phyloP scores from a whole-genome alignment of 352 stramenopile genomes.

The Globisporangium iwayamae region DNA sequence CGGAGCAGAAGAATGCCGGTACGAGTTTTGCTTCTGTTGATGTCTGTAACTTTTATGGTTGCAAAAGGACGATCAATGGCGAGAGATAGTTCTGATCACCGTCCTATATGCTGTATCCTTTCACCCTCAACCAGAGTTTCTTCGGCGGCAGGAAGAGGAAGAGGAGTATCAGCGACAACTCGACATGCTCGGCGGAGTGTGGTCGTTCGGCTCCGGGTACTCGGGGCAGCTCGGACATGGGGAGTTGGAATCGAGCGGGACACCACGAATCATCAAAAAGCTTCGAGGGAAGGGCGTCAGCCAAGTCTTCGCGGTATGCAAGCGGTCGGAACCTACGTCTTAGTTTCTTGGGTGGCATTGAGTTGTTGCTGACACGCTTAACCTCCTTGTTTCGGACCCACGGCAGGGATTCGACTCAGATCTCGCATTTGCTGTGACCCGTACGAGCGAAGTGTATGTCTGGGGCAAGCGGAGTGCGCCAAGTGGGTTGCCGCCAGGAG shows the following conservation, averaged over 20 bases:
- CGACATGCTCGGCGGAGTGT: constrained; percentile 79
- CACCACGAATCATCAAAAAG: constrained; percentile 62
- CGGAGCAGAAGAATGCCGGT: constrained; percentile 57
- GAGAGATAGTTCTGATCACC: not conserved
- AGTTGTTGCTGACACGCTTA: not conserved
- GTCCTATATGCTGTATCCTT: not conserved
- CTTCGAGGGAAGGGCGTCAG: constrained; percentile 59
- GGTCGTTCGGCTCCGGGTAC: constrained; percentile 76
- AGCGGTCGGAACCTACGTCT: not conserved
- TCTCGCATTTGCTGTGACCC: constrained; percentile 66
- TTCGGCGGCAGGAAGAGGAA: constrained; percentile 49
- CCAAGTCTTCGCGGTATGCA: constrained; percentile 66
- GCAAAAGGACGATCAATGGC: too few species aligned
- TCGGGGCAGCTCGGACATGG: constrained; percentile 71
- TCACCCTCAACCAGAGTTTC: constrained; percentile 39
- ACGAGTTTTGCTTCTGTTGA: not conserved
- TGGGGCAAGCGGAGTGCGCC: constrained; percentile 70
- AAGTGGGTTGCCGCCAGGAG: constrained; percentile 39
- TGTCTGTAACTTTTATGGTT: not conserved
- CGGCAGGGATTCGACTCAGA: constrained; percentile 78
- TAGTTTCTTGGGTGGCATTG: not conserved
- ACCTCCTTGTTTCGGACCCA: not conserved
- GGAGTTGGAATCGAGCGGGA: constrained; percentile 54
- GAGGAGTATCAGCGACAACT: constrained; percentile 67
- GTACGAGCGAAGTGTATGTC: constrained; percentile 70